Evolutionary conservation across 208 protist species (phyloP), one percentile per base, ranked within the genome.

Genomic region (Acanthamoeba castellanii): DNA sequence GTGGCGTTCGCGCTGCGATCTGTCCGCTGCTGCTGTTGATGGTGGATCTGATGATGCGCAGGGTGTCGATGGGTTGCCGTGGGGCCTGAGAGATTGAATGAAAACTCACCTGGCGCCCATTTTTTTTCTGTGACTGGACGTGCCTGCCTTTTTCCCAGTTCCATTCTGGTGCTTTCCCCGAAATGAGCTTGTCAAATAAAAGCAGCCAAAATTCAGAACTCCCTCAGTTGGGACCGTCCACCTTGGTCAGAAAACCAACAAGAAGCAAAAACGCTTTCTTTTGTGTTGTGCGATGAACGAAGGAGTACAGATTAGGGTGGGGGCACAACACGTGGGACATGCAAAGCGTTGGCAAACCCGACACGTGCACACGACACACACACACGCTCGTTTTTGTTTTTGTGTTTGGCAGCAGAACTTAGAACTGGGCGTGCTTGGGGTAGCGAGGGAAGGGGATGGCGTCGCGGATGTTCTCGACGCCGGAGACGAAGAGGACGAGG

Each of bases 381-480:
- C n/a, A n/a, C n/a, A n/a, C n/a, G n/a, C n/a, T n/a, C n/a, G n/a
- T n/a, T 27, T 66, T 66, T 66, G 3, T 66, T 27, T 66, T 66
- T 66, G 6, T 66, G 18, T 66, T 66, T 27, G 18, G 4, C 7
- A 76, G 30, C 5, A 13, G 34, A 2, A 22, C 8, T 78, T 22
- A 92, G 59, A 78, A 92, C 42, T 59, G 87, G 57, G 91, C 91
- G 32, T 94, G 94, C 52, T 72, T 94, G 27, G 92, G 64, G 85
- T 96, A 82, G 42, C 96, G 78, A 13, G 96, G 96, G 95, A 97
- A 97, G 20, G 96, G 96, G 42, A 96, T 96, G 78, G 93, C 92
- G 45, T 97, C 96, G n/a, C 96, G 88, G 50, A 97, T 97, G 95
- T 97, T 97, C 37, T 95, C 92, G 16, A 97, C 32, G 34, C 96